A percentile compares a stretch with the other conserved stretches of the same genome.
phyloP scores from a whole-genome alignment of 768 basidiomycete species.

The Phanerochaete carnosa region DNA sequence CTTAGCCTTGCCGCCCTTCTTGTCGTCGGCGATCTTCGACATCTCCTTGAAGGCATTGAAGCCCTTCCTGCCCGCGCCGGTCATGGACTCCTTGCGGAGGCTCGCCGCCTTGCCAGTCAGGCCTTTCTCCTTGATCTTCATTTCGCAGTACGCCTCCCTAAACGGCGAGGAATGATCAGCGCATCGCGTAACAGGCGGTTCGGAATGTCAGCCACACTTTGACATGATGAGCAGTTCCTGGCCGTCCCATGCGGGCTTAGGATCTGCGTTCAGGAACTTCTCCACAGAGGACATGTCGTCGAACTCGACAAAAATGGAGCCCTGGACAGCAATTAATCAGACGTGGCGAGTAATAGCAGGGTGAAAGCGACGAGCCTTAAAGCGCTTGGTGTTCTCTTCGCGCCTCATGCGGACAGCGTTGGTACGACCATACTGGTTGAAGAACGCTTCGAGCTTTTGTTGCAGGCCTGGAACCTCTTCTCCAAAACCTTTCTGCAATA shows the following conservation, averaged over 20 bases:
- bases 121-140: constrained; percentile 96
- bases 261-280: constrained; percentile 75
- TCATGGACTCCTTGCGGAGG: constrained; percentile 52
- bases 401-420: constrained; percentile 89
- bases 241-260: constrained; percentile 78
- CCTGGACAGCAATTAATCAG: constrained; percentile 36
- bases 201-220: constrained; percentile 51
- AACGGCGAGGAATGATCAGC: neutral
- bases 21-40: constrained; percentile 32
- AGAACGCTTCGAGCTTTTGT: constrained; percentile 73
- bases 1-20: constrained; percentile 30
- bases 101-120: constrained; percentile 70
- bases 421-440: constrained; percentile 70
- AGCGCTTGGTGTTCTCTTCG: constrained; percentile 70
- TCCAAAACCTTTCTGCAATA: constrained; percentile 80
- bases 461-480: constrained; percentile 59
- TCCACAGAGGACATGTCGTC: constrained; percentile 64
- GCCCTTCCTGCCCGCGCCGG: constrained; percentile 42
- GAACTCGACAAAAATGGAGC: constrained; percentile 93
- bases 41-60: constrained; percentile 83
- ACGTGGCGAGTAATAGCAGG: neutral
- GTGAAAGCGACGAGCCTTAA: constrained; percentile 61
- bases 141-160: constrained; percentile 85
- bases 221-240: constrained; percentile 80
- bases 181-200: neutral